Conservation (phyloP, 192 early-diverging fungal species). For the Cetraspora pellucida region DNA sequence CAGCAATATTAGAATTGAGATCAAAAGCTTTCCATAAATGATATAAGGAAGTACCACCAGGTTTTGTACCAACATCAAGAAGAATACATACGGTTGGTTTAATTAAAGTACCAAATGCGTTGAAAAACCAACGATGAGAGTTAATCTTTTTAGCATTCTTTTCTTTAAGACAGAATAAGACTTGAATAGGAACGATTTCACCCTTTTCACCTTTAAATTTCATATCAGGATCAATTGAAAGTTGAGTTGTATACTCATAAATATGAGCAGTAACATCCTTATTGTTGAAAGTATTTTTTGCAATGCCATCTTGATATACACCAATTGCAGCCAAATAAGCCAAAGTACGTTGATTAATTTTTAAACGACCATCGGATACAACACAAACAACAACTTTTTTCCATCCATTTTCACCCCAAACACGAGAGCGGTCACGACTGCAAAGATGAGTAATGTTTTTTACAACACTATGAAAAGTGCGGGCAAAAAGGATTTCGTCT, state of each 20-base stretch:
- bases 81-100: slow-evolving; percentile 64
- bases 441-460: slow-evolving; percentile 92
- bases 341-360: slow-evolving; percentile 70
- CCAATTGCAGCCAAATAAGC: slow-evolving; percentile 78
- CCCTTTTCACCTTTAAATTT: slow-evolving; percentile 65
- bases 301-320: slow-evolving; percentile 79
- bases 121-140: slow-evolving; percentile 75
- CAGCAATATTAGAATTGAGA: slow-evolving; percentile 59
- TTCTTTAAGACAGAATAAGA: slow-evolving; percentile 88
- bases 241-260: slow-evolving; percentile 78
- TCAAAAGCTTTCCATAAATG: slow-evolving; percentile 71
- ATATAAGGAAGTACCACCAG: slow-evolving; percentile 63
- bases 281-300: slow-evolving; percentile 64
- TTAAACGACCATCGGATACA: slow-evolving; percentile 80
- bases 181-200: slow-evolving; percentile 73
- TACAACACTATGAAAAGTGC: slow-evolving; percentile 83
- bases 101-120: slow-evolving; percentile 62
- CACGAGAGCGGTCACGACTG: slow-evolving; percentile 72
- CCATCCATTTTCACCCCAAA: slow-evolving; percentile 78
- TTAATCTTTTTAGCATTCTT: slow-evolving; percentile 93
- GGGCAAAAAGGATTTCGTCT: slow-evolving; percentile 87
- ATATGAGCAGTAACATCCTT: slow-evolving; percentile 71
- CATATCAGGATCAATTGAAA: slow-evolving; percentile 74
- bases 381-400: slow-evolving; percentile 84
- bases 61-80: slow-evolving; percentile 68